A percentile compares a stretch with the other conserved stretches of the same genome.
Evolutionary conservation across 768 basidiomycete genomes (phyloP).

Genomic region (Lentinula sp.): DNA sequence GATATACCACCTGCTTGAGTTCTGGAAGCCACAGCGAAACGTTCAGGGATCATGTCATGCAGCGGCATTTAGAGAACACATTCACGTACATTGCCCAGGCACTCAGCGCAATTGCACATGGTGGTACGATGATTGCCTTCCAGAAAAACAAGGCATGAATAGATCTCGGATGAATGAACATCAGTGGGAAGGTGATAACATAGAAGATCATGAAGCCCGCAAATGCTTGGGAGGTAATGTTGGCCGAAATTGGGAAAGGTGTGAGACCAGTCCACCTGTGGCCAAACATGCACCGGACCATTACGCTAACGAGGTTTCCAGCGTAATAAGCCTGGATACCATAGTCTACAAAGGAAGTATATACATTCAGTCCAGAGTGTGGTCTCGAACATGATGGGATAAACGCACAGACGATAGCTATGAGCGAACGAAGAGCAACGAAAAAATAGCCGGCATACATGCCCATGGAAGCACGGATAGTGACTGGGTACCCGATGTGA

Average conservation of each 20-base stretch:
- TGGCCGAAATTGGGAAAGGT: slow-evolving; percentile 14
- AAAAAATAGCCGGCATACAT: slow-evolving; percentile 17
- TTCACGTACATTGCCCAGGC: slow-evolving; percentile 2
- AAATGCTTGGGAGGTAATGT: slow-evolving; percentile 13
- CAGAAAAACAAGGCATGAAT: background rate
- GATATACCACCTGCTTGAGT: slow-evolving; percentile 6
- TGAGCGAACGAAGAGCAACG: slow-evolving; percentile 13
- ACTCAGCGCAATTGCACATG: background rate
- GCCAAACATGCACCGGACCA: slow-evolving; percentile 16
- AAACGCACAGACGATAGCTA: slow-evolving; percentile 14
- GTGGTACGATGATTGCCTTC: slow-evolving; percentile 2
- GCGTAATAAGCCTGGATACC: slow-evolving; percentile 16
- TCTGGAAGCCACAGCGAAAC: background rate
- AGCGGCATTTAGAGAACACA: background rate
- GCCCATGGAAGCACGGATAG: slow-evolving; percentile 14
- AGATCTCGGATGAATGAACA: slow-evolving; percentile 6
- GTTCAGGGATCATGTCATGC: background rate
- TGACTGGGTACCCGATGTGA: slow-evolving; percentile 17
- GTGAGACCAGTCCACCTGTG: slow-evolving; percentile 16
- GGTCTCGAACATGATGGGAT: background rate
- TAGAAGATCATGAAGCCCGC: slow-evolving; percentile 16
- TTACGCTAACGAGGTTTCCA: slow-evolving; percentile 13
- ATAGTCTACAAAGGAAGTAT: slow-evolving; percentile 2
- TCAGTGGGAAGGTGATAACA: slow-evolving; percentile 13
- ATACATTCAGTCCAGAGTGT: background rate